These are phyloP conservation scores for Aspergillus thermomutatus DNA, from an alignment of 2,329 filamentous ascomycete species.

Conservation along the genomic window DNA sequence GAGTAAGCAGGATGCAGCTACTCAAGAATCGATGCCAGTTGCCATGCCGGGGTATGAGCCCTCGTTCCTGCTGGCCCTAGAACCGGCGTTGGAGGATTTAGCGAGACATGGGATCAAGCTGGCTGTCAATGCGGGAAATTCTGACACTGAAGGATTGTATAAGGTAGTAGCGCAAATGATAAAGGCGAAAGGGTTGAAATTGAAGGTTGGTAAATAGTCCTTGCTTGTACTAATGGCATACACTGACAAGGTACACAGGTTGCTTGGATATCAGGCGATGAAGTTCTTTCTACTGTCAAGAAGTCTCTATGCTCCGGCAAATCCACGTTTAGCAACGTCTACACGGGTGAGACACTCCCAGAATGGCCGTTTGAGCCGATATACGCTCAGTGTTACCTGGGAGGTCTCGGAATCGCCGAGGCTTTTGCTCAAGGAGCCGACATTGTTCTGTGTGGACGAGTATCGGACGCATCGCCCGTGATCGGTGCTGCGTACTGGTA, in stretches of 20 bases:
- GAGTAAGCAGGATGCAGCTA: background rate
- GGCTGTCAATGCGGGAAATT: slow-evolving; percentile 45
- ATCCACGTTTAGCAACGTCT: slow-evolving; percentile 39
- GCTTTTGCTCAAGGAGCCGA: slow-evolving; percentile 41
- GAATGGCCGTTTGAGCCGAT: slow-evolving; percentile 36
- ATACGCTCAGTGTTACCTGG: slow-evolving; percentile 33
- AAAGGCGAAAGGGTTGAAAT: slow-evolving; percentile 35
- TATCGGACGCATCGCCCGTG: slow-evolving; percentile 44
- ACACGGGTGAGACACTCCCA: slow-evolving; percentile 34
- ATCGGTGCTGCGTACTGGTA: slow-evolving; percentile 44
- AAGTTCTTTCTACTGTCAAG: slow-evolving; percentile 37
- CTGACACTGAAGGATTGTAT: slow-evolving; percentile 41
- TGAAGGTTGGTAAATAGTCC: slow-evolving; percentile 29
- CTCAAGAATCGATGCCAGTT: background rate
- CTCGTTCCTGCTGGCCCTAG: slow-evolving; percentile 50
- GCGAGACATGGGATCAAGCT: slow-evolving; percentile 42
- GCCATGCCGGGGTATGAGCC: slow-evolving; percentile 47
- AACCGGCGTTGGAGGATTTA: slow-evolving; percentile 39
- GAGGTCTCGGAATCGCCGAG: slow-evolving; percentile 38
- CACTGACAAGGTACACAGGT: slow-evolving; percentile 29
- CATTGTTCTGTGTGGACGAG: slow-evolving; percentile 45
- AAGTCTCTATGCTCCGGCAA: slow-evolving; percentile 27
- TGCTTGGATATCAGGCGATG: slow-evolving; percentile 49
- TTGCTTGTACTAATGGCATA: background rate
- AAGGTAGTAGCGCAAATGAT: slow-evolving; percentile 38